A percentile compares a stretch with the other conserved stretches of the same genome.
Conservation (phyloP, 495 filamentous ascomycete genomes). For the Halenospora varia region DNA sequence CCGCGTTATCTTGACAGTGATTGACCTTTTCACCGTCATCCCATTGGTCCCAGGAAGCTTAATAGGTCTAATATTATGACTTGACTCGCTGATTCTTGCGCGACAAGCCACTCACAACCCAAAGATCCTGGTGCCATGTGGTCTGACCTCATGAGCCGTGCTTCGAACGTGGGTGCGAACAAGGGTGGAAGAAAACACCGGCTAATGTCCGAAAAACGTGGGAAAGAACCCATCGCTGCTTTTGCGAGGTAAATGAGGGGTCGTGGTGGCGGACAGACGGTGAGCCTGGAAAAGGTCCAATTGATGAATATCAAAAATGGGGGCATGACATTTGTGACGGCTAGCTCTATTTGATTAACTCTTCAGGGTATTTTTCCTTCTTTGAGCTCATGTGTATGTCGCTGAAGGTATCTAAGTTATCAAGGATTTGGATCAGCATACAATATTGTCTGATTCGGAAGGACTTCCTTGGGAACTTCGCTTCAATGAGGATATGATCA, state of each 20-base stretch:
- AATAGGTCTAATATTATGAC: not conserved
- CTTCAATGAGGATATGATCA: no score
- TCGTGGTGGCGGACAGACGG: no score
- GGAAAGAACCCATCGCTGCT: not conserved
- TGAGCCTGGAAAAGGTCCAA: no score
- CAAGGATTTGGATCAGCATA: no score
- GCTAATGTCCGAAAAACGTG: not conserved
- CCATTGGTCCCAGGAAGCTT: not conserved
- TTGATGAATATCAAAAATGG: no score
- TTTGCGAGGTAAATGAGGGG: not conserved
- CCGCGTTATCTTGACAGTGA: not conserved
- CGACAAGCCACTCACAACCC: not conserved
- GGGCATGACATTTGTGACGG: no score
- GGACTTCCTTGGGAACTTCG: no score
- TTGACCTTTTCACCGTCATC: not conserved
- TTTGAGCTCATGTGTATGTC: no score
- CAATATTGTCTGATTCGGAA: no score
- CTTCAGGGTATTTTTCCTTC: no score
- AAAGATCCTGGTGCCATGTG: not conserved
- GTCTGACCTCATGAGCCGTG: not conserved
- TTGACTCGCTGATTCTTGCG: not conserved
- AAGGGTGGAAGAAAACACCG: not conserved
- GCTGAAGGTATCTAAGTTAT: no score
- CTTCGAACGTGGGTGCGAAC: not conserved
- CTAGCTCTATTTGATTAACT: no score